These are phyloP conservation scores for Phialemonium atrogriseum DNA, from an alignment of 2,329 filamentous ascomycete species.

Conservation along the genomic window DNA sequence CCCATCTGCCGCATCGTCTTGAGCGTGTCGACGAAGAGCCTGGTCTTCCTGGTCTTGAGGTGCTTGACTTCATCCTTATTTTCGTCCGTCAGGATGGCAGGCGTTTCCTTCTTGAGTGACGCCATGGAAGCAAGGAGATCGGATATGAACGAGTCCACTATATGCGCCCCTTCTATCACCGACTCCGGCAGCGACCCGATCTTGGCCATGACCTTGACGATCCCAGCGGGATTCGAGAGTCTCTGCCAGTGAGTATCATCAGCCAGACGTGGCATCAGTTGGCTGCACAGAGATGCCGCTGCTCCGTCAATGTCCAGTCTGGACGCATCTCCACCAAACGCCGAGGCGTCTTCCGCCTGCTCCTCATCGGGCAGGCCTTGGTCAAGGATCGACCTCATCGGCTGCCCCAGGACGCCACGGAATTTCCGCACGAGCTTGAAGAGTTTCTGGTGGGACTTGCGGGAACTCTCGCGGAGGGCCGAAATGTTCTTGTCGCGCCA, in stretches of 20 bases:
- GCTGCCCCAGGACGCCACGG: conserved; percentile 66
- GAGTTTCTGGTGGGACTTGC: conserved; percentile 82
- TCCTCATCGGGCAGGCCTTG: conserved; percentile 49
- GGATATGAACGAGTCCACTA: conserved; percentile 60
- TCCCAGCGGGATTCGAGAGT: conserved; percentile 61
- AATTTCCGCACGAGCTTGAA: conserved; percentile 91
- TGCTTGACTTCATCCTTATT: conserved; percentile 80
- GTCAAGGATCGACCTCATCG: conserved; percentile 58
- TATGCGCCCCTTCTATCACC: conserved; percentile 45
- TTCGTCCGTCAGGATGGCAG: conserved; percentile 71
- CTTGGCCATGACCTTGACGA: conserved; percentile 65
- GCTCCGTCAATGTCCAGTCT: conserved; percentile 23
- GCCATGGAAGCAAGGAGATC: conserved; percentile 60
- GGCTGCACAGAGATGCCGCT: conserved; percentile 22
- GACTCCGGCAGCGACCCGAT: conserved; percentile 45
- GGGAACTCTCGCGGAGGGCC: conserved; percentile 79
- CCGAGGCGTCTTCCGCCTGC: conserved; percentile 10
- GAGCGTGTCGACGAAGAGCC: conserved; percentile 81
- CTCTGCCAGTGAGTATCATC: conserved; percentile 41
- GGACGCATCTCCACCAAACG: conserved; percentile 5
- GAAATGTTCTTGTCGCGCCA: conserved; percentile 98
- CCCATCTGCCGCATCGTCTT: conserved; percentile 83
- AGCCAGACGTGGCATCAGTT: conserved; percentile 28
- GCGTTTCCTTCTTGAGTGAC: conserved; percentile 77
- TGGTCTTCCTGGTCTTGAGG: conserved; percentile 82